Base-by-base conservation (phyloP, 768 basidiomycete genomes). In the Termitomyces eurrhizus region DNA sequence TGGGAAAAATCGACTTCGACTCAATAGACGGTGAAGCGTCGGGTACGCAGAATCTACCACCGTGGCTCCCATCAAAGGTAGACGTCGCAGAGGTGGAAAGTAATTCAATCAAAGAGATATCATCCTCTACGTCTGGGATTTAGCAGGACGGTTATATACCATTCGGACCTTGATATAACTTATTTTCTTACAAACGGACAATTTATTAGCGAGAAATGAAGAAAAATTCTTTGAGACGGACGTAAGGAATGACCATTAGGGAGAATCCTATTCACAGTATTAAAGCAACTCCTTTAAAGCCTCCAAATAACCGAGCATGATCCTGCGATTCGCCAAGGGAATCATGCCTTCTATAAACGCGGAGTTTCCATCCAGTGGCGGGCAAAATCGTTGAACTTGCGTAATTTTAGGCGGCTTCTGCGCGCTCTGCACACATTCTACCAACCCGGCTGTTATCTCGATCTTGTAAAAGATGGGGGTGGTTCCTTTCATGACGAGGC, bases 391-490 rank as follows among this genome's bases (percentile, higher is more conserved):
- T 35, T 58, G 45, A 26, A 67, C 61, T 44, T 41, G 52, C 45
- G 64, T 65, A 42, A 41, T 53, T 26, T 29, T 65, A 3, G 58
- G 29, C 18, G 66, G 63, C 32, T 58, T 57, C 42, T 58, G 64
- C n/a, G 53, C 61, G 12, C 60, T 67, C 55, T 67, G 66, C 12
- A 67, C 64, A 36, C 64, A 62, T 41, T 67, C 66, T 42, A 64
- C 66, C 5, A 67, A 39, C 5, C 26, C 61, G 12, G 57, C 64
- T 9, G 64, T 62, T 13, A 67, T 57, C 32, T 64, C 61, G 14
- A 65, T 41, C 33, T 64, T 65, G 37, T 67, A 67, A 0, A 67
- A 57, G 32, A 65, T 50, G 12, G 66, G 66, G 26, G 58, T 58
- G 16, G 64, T 61, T 46, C 66, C 66, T 1, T 26, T 13, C 64